Conservation (phyloP, 2,329 filamentous ascomycete genomes). For the Colletotrichum plurivorum region DNA sequence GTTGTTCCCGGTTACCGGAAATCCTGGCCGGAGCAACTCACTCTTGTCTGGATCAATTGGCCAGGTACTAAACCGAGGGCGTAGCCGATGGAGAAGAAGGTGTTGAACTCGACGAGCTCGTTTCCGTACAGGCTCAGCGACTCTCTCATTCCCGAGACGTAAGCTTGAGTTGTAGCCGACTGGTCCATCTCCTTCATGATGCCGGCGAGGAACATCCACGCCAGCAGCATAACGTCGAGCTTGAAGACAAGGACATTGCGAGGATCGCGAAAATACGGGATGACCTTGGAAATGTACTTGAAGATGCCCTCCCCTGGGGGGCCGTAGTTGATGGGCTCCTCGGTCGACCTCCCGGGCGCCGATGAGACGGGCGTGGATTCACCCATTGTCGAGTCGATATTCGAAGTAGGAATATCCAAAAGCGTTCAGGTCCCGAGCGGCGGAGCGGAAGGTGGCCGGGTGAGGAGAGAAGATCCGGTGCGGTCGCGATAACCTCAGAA, state of each 20-base stretch:
- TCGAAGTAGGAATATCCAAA: neutral
- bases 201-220: conserved; percentile 51
- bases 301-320: conserved; percentile 38
- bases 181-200: conserved; percentile 50
- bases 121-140: conserved; percentile 51
- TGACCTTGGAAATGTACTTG: conserved; percentile 37
- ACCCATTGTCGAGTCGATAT: conserved; percentile 13
- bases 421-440: neutral
- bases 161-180: conserved; percentile 54
- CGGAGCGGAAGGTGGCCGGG: neutral
- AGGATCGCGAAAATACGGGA: conserved; percentile 49
- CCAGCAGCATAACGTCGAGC: conserved; percentile 51
- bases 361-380: conserved; percentile 16
- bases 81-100: conserved; percentile 44
- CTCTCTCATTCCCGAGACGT: conserved; percentile 57
- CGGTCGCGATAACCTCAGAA: conserved; percentile 2
- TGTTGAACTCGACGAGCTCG: conserved; percentile 44
- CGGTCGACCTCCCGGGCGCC: neutral
- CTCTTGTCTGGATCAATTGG: conserved; percentile 47
- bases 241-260: conserved; percentile 53
- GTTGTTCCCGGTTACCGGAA: neutral
- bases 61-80: conserved; percentile 46
- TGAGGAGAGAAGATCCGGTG: neutral
- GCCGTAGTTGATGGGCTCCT: conserved; percentile 30
- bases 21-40: conserved; percentile 12